These are phyloP conservation scores for Picochlorum costavermella DNA, from an alignment of 139 green algal genomes.

Conservation along the genomic window DNA sequence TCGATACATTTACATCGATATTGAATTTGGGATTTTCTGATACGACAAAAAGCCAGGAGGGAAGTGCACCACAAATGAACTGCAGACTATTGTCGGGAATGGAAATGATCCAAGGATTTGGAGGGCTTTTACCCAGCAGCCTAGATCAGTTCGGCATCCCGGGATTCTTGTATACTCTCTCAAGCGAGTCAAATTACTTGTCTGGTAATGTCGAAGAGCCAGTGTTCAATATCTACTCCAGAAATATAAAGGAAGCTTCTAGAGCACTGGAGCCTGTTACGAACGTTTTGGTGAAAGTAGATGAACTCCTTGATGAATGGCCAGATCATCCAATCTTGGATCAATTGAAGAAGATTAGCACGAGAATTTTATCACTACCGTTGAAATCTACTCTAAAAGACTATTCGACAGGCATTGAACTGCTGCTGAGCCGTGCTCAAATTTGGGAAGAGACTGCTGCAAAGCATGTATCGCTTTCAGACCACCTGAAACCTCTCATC, in stretches of 20 bases:
- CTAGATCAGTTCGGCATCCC: no score
- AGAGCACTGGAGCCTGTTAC: constrained; percentile 36
- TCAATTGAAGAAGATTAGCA: constrained; percentile 64
- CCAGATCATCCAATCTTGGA: constrained; percentile 84
- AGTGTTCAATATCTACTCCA: background rate
- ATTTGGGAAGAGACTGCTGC: constrained; percentile 93
- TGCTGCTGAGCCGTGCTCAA: constrained; percentile 78
- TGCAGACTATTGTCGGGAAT: no score
- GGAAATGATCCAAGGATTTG: no score
- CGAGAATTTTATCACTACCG: constrained; percentile 65
- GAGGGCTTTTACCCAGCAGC: no score
- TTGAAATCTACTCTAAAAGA: constrained; percentile 64
- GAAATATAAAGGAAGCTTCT: constrained; percentile 72
- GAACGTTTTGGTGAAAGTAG: constrained; percentile 45
- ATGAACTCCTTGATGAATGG: constrained; percentile 78
- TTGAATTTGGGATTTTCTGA: no score
- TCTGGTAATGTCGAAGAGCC: background rate
- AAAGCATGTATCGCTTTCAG: constrained; percentile 64
- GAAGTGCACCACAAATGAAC: no score
- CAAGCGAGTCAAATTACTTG: no score
- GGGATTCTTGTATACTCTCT: no score
- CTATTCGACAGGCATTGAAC: constrained; percentile 83
- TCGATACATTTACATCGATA: no score
- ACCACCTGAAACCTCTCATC: constrained; percentile 50
- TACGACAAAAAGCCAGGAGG: no score